These are phyloP conservation scores for Scheffersomyces insectosa DNA, from an alignment of 1,139 yeast genomes.

Conservation along the genomic window DNA sequence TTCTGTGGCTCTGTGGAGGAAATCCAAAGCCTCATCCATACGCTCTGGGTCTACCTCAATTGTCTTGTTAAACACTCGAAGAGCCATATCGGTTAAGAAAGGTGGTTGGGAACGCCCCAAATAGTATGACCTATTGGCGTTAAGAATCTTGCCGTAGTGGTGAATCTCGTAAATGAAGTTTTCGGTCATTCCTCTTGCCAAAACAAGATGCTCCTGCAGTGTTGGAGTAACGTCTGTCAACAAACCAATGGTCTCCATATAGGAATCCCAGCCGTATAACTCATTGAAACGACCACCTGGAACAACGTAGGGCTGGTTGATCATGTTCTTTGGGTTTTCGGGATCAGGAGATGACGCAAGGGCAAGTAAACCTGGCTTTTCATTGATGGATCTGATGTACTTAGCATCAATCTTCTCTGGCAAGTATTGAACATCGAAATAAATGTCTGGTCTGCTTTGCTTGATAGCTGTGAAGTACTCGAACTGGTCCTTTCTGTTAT, in stretches of 20 bases:
- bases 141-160: conserved; percentile 88
- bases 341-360: conserved; percentile 64
- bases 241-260: conserved; percentile 86
- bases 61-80: conserved; percentile 66
- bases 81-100: conserved; percentile 91
- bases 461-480: conserved; percentile 65
- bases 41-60: conserved; percentile 40
- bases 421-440: conserved; percentile 75
- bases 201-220: conserved; percentile 43
- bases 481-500: conserved; percentile 67
- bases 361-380: conserved; percentile 84
- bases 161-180: conserved; percentile 89
- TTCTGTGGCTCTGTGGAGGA: conserved; percentile 60
- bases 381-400: conserved; percentile 75
- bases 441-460: conserved; percentile 52
- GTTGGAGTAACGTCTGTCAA: conserved; percentile 60
- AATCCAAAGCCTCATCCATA: conserved; percentile 46
- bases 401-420: conserved; percentile 62
- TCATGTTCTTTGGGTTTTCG: conserved; percentile 50
- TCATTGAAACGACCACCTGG: conserved; percentile 98
- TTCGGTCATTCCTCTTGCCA: conserved; percentile 90
- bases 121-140: conserved; percentile 92
- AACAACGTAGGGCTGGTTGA: conserved; percentile 85
- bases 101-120: conserved; percentile 96
- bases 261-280: conserved; percentile 97